Base-by-base conservation (phyloP, 2,329 filamentous ascomycete species). In the Trichoderma gracile region DNA sequence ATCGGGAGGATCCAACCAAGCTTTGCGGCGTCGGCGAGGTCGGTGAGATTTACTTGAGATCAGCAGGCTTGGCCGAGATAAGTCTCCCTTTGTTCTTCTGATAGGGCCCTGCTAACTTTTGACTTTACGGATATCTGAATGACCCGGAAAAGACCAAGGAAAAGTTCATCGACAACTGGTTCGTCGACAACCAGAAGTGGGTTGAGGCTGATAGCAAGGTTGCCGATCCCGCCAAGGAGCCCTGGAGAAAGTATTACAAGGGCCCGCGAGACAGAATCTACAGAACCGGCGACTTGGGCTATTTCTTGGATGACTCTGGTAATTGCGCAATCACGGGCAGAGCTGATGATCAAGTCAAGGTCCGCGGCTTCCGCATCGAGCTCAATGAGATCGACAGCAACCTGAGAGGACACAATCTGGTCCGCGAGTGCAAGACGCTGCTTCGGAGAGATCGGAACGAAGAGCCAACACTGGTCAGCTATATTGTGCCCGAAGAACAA, bases 281-380 rank as follows among this genome's bases (percentile, higher is more conserved):
- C 77, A 81, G 91, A 21, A 95, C 89, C 45, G 95, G 94, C 27
- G 94, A 98, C 74, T 79, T 99, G 3, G 94, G 94, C 3, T 81
- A 87, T 64, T 93, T 91, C 72, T 85, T 86, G 54, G 54, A 57
- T 58, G 82, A 86, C 50, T 76, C 78, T 8, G 92, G 91, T 30
- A 42, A 88, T 89, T 68, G 89, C 92, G 12, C 89, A 90, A 72
- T 91, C 88, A 72, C 90, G 10, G 94, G 94, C 23, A 84, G 95
- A 65, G 88, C 87, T 25, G 94, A 98, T 73, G 85, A 89, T 69
- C 94, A 98, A 74, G 91, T 97, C 79, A 99, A 98, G 81, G 94
- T 98, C 69, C 89, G 95, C 66, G 94, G 94, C 1, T 98, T 97
- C 82, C 85, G 94, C 67, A 96, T 99, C 69, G 95, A 99, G 78